Conservation (phyloP, 257 asterid genomes). For the Euphrasia confusa region DNA sequence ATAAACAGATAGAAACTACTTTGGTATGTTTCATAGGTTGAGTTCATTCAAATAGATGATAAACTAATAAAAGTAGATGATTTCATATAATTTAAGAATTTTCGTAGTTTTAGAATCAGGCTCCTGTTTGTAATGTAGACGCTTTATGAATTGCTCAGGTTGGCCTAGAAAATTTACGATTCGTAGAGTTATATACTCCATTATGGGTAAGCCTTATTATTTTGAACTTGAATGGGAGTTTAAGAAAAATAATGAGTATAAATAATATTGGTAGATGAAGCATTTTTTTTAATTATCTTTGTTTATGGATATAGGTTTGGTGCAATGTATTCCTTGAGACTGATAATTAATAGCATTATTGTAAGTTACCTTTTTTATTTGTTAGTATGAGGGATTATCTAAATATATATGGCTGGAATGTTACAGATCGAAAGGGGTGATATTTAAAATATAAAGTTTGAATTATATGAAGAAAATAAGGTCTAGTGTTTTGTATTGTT, state of each 20-base stretch:
- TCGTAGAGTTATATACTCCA: constrained; percentile 4
- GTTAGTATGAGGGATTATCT: background rate
- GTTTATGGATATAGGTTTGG: constrained; percentile 3
- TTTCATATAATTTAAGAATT: constrained; percentile 11
- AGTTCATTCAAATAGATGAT: background rate
- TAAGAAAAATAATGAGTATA: background rate
- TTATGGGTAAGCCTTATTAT: constrained; percentile 14
- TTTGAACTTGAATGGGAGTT: constrained; percentile 6
- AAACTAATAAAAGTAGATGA: constrained; percentile 2
- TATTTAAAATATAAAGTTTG: background rate
- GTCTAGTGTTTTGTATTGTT: constrained; percentile 5
- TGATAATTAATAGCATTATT: background rate
- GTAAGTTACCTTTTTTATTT: background rate
- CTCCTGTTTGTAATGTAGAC: constrained; percentile 6
- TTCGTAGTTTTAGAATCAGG: background rate
- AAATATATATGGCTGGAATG: background rate
- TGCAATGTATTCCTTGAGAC: background rate
- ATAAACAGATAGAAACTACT: background rate
- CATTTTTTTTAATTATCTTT: background rate
- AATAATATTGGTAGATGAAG: background rate
- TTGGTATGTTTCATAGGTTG: background rate
- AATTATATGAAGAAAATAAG: constrained; percentile 1
- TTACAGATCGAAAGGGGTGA: background rate
- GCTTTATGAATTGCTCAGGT: constrained; percentile 10
- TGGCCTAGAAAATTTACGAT: constrained; percentile 12